Conservation (phyloP, 257 asterid species). For the Linderniella brevidens region DNA sequence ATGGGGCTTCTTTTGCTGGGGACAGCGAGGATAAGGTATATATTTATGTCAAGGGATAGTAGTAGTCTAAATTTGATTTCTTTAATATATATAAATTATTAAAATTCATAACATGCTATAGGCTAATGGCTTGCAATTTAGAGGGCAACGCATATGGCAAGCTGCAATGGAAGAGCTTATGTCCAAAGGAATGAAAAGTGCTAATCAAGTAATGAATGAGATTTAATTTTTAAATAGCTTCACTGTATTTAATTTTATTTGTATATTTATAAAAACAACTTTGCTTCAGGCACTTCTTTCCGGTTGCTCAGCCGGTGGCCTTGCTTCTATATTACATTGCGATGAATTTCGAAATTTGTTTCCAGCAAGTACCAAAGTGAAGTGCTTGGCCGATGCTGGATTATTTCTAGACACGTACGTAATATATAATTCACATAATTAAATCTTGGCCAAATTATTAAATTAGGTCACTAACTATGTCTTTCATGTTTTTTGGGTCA, state of each 20-base stretch:
- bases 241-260: too few relatives aligned
- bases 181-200: constrained; percentile 76
- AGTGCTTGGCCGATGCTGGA: constrained; percentile 93
- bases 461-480: neutral
- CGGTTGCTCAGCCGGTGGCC: constrained; percentile 98
- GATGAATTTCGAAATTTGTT: constrained; percentile 48
- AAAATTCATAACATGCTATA: constrained; percentile 6
- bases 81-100: too few relatives aligned
- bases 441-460: neutral
- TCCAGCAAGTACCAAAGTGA: constrained; percentile 53
- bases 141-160: constrained; percentile 71
- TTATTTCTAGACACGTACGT: constrained; percentile 79
- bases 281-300: constrained; percentile 75
- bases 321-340: constrained; percentile 85
- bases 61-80: too few relatives aligned
- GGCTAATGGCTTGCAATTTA: constrained; percentile 71
- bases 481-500: too few relatives aligned
- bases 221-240: neutral
- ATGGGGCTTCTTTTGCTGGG: constrained; percentile 93
- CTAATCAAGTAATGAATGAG: constrained; percentile 39
- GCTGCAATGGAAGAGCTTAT: constrained; percentile 68
- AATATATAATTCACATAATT: constrained; percentile 9
- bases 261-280: neutral
- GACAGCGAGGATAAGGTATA: constrained; percentile 68
- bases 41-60: neutral